Percentiles rank a stretch among this genome's conserved stretches.
Conservation (phyloP, 139 green algal species). For the Closterium sp. region DNA sequence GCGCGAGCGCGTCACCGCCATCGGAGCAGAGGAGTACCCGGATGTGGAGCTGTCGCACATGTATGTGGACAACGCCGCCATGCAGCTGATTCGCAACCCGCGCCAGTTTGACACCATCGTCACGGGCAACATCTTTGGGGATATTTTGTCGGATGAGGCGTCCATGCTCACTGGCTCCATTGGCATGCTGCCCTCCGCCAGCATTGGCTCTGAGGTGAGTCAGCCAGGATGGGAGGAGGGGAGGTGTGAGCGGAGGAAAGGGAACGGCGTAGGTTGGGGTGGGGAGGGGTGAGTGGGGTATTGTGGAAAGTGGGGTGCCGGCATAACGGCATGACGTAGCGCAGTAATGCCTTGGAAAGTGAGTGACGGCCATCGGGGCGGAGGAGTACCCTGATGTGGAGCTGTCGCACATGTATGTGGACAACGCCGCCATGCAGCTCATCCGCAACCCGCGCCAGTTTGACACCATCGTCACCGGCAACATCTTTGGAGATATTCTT, state of each 20-base stretch:
- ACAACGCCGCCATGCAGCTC: constrained; percentile 99
- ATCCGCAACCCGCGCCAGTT: constrained; percentile 75
- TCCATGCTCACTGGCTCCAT: constrained; percentile 96
- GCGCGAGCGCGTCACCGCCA: constrained; percentile 66
- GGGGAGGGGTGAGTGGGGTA: too few relatives aligned
- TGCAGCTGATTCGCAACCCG: constrained; percentile 88
- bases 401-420: constrained; percentile 98
- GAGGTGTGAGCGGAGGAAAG: too few relatives aligned
- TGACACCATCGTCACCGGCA: constrained; percentile 96
- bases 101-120: constrained; percentile 94
- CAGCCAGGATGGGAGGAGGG: too few relatives aligned
- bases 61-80: constrained; percentile 99
- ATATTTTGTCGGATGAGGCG: constrained; percentile 98
- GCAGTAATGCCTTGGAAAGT: too few relatives aligned
- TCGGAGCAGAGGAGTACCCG: constrained; percentile 92
- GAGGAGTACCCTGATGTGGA: constrained; percentile 95
- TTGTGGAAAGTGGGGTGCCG: too few relatives aligned
- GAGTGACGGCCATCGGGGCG: constrained; percentile 80
- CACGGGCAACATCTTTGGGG: constrained; percentile 98
- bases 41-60: constrained; percentile 98
- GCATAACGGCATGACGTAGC: too few relatives aligned
- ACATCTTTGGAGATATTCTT: constrained; percentile 99
- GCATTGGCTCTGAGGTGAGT: constrained; percentile 64
- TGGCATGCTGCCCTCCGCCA: constrained; percentile 96
- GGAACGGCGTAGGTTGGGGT: too few relatives aligned